Conservation (phyloP, 768 basidiomycete species). For the Amanita rubescens region DNA sequence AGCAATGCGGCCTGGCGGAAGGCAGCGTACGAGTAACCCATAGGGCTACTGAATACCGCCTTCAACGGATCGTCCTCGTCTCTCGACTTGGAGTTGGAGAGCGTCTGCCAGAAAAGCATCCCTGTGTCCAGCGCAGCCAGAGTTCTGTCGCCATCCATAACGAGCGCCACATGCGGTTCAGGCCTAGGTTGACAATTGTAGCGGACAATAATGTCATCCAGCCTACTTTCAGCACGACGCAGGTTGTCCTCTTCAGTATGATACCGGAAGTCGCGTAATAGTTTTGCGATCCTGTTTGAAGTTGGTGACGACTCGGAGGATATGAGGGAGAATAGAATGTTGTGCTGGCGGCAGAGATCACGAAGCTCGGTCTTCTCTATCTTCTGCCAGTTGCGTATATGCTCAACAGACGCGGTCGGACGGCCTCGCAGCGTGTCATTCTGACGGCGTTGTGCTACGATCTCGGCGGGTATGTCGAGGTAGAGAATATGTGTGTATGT, state of each 20-base stretch:
- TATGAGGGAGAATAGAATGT: conserved; percentile 14
- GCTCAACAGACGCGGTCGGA: conserved; percentile 10
- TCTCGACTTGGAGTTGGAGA: conserved; percentile 3
- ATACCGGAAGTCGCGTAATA: conserved; percentile 12
- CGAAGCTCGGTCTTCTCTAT: conserved; percentile 14
- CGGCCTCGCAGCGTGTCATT: conserved; percentile 12
- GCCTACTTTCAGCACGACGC: conserved; percentile 9
- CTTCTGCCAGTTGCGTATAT: conserved; percentile 16
- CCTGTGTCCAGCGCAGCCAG: conserved; percentile 16
- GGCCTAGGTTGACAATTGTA: background rate
- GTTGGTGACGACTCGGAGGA: conserved; percentile 1
- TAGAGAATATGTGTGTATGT: conserved; percentile 17
- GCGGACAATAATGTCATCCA: conserved; percentile 11
- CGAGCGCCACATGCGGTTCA: conserved; percentile 9
- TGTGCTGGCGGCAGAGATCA: conserved; percentile 13
- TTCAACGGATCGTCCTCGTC: conserved; percentile 13
- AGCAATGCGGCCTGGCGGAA: conserved; percentile 17
- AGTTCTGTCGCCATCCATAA: conserved; percentile 19
- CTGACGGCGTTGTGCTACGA: conserved; percentile 12
- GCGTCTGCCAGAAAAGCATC: conserved; percentile 14
- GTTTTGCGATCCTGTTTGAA: conserved; percentile 9
- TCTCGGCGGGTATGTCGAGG: conserved; percentile 11
- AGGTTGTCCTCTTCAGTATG: conserved; percentile 13
- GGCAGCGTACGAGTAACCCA: conserved; percentile 18
- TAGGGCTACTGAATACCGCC: conserved; percentile 15